Base-by-base conservation (phyloP, 2,329 filamentous ascomycete genomes). In the Fusarium sp. region DNA sequence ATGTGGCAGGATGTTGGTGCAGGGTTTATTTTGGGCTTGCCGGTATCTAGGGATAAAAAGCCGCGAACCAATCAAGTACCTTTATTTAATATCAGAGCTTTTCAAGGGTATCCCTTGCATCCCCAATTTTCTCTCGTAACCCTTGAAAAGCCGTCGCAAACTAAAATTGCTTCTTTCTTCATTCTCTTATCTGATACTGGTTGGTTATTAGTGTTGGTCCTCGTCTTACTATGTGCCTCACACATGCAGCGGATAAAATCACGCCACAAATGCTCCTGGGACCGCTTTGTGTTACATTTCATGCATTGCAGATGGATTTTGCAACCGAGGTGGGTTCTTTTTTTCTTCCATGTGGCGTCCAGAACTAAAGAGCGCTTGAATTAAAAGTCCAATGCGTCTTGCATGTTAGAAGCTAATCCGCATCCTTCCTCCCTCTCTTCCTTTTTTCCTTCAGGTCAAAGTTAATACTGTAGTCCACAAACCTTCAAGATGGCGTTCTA, bases 401-500 rank as follows among this genome's bases (percentile, higher is more conserved):
- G n/a, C 25, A 21, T 26, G 12, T n/a, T 37, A 19, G 19, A 51
- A 14, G 9, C 18, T 18, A 11, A 41, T 28, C 9, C 19, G 13
- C 23, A 6, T 28, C 12, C 12, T 42, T 26, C 45, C 16, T n/a
- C 12, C 19, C 18, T 18, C 23, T 56, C 52, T 23, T 19, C 56
- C 23, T 37, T 31, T 23, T 39, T 48, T 23, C 18, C 12, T 14
- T 12, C 3, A 30, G 28, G 6, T 30, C 44, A 49, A 19, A 26
- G 6, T 23, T 45, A 18, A 18, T 52, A 21, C 14, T 41, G 21
- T 58, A 8, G 16, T 39, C 14, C 23, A 10, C 21, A 25, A 41
- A 12, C 16, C 9, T 54, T 43, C 50, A 56, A 26, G n/a, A 72
- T 72, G 70, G 60, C 70, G 9, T 72, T 55, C n/a, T 62, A 62